Base-by-base conservation (phyloP, 2,329 filamentous ascomycete genomes). In the Cladosporium sp. region DNA sequence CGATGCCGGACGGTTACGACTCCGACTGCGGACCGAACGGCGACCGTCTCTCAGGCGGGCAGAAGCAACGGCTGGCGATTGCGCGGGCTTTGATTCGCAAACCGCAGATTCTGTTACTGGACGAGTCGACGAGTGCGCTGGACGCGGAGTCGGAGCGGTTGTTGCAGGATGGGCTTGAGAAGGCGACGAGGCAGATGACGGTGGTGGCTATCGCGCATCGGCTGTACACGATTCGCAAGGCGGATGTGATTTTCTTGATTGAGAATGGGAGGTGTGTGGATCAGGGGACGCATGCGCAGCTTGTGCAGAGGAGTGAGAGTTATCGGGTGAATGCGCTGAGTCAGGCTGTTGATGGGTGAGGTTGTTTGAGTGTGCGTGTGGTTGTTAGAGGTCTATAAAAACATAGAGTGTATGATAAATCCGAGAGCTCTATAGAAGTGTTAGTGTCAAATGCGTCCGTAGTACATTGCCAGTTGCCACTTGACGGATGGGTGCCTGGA, bases 1-100 rank as follows among this genome's bases (percentile, higher is more conserved):
- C 82, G 0, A 78, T 92, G 18, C 88, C 88, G 0, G 79, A 89
- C 15, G 88, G 88, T 0, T 92, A 92, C 73, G 78, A 89, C 14
- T 91, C 89, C 0, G 75, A 76, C n/a, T 78, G 76, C 66, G 80
- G 80, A 12, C 73, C 77, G 5, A 78, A 76, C 38, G 80, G 79
- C 7, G 78, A 75, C 34, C 76, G 78, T 55, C 71, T 82, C 15
- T 80, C 79, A 18, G 80, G 80, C 32, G 80, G 80, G 3, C 80
- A 82, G 59, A 74, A 77, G 34, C 80, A 82, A 66, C 73, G 80
- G 3, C 68, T 81, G 0, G 78, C 79, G 1, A 80, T 82, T 49
- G 80, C 80, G 4, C 74, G 80, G 26, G 80, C 80, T 2, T 72
- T 82, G 38, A 71, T 81, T n/a, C 73, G 80, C 1, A 78, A 80